Conservation (phyloP, 2,329 filamentous ascomycete genomes). For the Alternaria gaisen region DNA sequence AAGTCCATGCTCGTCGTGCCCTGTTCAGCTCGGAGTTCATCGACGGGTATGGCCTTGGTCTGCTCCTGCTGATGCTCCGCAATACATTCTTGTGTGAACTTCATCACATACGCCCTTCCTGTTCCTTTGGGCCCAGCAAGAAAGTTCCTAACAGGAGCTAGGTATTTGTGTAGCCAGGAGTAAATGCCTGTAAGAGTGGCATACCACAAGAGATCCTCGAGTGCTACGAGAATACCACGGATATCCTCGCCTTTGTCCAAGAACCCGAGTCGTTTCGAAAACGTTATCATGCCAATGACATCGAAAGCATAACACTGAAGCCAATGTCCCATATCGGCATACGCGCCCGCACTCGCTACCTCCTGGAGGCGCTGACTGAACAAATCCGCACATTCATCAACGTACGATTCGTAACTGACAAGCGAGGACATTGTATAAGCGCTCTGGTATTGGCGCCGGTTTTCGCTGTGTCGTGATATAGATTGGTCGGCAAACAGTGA, state of each 20-base stretch:
- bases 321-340: slow-evolving; percentile 37
- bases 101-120: slow-evolving; percentile 44
- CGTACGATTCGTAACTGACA: slow-evolving; percentile 50
- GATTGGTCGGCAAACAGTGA: slow-evolving; percentile 51
- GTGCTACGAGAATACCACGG: slow-evolving; percentile 8
- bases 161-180: slow-evolving; percentile 45
- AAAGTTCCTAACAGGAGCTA: slow-evolving; percentile 48
- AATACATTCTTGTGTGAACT: slow-evolving; percentile 27
- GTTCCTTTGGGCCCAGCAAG: slow-evolving; percentile 40
- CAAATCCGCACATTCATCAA: slow-evolving; percentile 49
- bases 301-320: slow-evolving; percentile 53
- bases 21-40: slow-evolving; percentile 6
- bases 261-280: slow-evolving; percentile 30
- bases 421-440: slow-evolving; percentile 31
- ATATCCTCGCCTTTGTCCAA: slow-evolving; percentile 26
- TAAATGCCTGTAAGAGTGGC: slow-evolving; percentile 12
- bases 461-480: slow-evolving; percentile 49
- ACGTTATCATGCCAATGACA: slow-evolving; percentile 45
- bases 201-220: slow-evolving; percentile 18
- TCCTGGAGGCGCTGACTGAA: slow-evolving; percentile 42
- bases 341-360: slow-evolving; percentile 31
- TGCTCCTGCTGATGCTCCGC: slow-evolving; percentile 22
- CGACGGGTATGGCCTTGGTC: slow-evolving; percentile 15
- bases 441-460: slow-evolving; percentile 41
- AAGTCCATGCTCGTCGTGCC: slow-evolving; percentile 19